phyloP scores from a whole-genome alignment of 371 early-diverging fungal species.

The Mortierella sp. region DNA sequence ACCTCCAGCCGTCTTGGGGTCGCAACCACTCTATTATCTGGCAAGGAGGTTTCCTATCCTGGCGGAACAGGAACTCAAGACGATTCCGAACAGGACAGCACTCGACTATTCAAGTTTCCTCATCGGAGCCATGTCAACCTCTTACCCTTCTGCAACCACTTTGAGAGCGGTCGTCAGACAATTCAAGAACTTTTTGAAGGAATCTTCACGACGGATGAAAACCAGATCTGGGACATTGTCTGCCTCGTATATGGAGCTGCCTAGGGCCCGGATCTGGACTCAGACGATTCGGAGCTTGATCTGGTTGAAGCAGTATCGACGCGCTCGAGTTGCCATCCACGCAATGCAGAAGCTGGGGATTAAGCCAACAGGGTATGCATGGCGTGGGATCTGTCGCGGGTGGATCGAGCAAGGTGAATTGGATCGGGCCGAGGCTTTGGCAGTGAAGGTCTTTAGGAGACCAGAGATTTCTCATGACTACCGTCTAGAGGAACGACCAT shows the following conservation, averaged over 20 bases:
- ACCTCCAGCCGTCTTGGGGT: conserved; percentile 41
- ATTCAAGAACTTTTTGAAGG: conserved; percentile 47
- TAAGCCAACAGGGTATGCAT: conserved; percentile 46
- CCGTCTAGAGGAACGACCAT: conserved; percentile 27
- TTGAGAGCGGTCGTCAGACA: conserved; percentile 43
- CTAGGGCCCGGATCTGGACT: conserved; percentile 45
- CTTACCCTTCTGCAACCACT: conserved; percentile 44
- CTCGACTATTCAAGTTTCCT: conserved; percentile 51
- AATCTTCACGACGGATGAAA: conserved; percentile 13
- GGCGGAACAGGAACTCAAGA: conserved; percentile 41
- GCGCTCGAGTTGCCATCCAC: conserved; percentile 41
- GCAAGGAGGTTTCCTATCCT: conserved; percentile 40
- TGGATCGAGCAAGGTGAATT: conserved; percentile 49
- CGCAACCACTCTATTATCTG: conserved; percentile 43
- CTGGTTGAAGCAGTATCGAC: conserved; percentile 47
- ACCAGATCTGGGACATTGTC: background rate
- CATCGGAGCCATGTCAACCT: conserved; percentile 35
- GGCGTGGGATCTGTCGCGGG: conserved; percentile 48
- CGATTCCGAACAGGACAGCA: conserved; percentile 34
- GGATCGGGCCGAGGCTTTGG: conserved; percentile 41
- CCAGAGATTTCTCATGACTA: conserved; percentile 43
- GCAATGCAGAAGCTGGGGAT: conserved; percentile 43
- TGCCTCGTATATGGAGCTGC: conserved; percentile 15
- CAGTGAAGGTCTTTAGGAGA: conserved; percentile 34
- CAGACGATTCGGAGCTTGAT: conserved; percentile 39